A percentile compares a stretch with the other conserved stretches of the same genome.
These are phyloP conservation scores for Paxillus ammoniavirescens DNA, from an alignment of 768 basidiomycete genomes.

Conservation along the genomic window DNA sequence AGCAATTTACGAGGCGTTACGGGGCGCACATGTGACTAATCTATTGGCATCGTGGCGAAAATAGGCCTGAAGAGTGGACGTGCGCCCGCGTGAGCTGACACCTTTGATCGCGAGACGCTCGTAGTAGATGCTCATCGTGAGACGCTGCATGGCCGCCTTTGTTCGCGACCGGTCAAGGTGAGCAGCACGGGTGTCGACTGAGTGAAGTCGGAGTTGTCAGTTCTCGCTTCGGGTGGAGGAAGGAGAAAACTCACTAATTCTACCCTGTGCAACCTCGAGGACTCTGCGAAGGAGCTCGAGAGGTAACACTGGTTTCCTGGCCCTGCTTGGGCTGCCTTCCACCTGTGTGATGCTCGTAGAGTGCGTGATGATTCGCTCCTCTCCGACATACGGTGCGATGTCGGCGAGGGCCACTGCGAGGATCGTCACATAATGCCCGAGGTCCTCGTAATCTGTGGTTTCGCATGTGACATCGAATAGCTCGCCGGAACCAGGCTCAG, in stretches of 20 bases:
- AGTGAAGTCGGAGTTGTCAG: neutral
- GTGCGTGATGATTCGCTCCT: slow-evolving; percentile 36
- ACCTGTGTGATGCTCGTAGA: slow-evolving; percentile 7
- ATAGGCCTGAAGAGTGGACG: slow-evolving; percentile 29
- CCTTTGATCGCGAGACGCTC: slow-evolving; percentile 44
- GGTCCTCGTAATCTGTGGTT: slow-evolving; percentile 59
- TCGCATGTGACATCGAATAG: slow-evolving; percentile 54
- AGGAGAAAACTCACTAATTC: slow-evolving; percentile 50
- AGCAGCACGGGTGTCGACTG: slow-evolving; percentile 72
- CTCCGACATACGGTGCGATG: slow-evolving; percentile 52
- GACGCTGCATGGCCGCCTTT: slow-evolving; percentile 65
- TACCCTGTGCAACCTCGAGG: slow-evolving; percentile 54
- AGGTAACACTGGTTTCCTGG: slow-evolving; percentile 35
- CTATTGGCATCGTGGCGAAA: slow-evolving; percentile 26
- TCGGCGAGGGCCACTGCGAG: slow-evolving; percentile 60
- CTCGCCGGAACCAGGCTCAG: slow-evolving; percentile 37
- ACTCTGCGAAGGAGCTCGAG: slow-evolving; percentile 48
- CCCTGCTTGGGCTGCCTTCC: slow-evolving; percentile 26
- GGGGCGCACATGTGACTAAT: too few species aligned
- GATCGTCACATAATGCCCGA: slow-evolving; percentile 54
- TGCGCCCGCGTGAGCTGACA: slow-evolving; percentile 12
- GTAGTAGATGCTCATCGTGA: slow-evolving; percentile 62
- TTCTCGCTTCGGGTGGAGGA: neutral
- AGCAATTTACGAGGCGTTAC: neutral
- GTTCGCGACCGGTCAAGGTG: slow-evolving; percentile 74